These are phyloP conservation scores for Penicillium riverlandense DNA, from an alignment of 495 filamentous ascomycete genomes.

Conservation along the genomic window DNA sequence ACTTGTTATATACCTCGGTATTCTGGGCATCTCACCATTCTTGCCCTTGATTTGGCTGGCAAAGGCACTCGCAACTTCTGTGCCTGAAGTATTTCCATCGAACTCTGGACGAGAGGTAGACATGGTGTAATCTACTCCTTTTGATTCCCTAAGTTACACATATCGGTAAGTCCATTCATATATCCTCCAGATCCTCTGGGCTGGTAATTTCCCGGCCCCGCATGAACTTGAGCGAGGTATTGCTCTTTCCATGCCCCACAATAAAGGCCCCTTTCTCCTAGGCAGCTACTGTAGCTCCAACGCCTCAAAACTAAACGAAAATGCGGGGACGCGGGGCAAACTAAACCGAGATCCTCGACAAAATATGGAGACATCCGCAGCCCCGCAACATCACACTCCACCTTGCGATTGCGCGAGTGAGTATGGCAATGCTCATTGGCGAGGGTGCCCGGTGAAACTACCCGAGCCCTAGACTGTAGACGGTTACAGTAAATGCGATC, in stretches of 20 bases:
- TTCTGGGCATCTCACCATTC: slow-evolving; percentile 18
- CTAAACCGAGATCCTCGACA: neutral
- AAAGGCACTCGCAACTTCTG: slow-evolving; percentile 36
- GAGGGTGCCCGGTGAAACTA: neutral
- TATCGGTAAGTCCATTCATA: no score
- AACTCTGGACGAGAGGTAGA: slow-evolving; percentile 29
- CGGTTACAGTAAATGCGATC: neutral
- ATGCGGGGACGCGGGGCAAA: slow-evolving; percentile 10
- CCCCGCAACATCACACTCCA: slow-evolving; percentile 11
- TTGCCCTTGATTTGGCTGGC: slow-evolving; percentile 26
- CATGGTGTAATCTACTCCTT: neutral
- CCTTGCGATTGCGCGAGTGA: neutral
- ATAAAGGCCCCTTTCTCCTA: no score
- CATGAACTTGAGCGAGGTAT: no score
- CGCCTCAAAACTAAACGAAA: neutral
- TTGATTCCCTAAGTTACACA: no score
- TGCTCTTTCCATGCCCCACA: no score
- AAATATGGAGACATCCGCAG: neutral
- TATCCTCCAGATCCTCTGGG: no score
- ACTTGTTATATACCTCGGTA: neutral
- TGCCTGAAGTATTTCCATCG: slow-evolving; percentile 33
- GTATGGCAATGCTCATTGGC: slow-evolving; percentile 2
- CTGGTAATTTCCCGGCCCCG: no score
- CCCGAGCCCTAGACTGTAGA: slow-evolving; percentile 5
- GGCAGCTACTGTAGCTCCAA: no score